These are phyloP conservation scores for Atalantia buxifolia DNA, from an alignment of 345 rosid species.

Conservation along the genomic window DNA sequence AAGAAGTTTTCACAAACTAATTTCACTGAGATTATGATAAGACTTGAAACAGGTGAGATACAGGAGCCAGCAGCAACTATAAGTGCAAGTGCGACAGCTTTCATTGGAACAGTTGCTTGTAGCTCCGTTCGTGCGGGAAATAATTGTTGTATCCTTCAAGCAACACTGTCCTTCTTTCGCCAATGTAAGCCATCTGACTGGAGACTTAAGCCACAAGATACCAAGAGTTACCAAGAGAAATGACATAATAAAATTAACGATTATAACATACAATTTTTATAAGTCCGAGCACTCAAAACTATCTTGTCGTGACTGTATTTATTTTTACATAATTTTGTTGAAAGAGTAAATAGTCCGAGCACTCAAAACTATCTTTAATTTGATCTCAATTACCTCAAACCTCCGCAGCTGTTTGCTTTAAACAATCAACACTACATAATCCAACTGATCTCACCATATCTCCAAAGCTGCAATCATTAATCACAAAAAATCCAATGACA, in stretches of 20 bases:
- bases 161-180: not conserved
- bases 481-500: not conserved
- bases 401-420: constrained; percentile 49
- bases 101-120: not conserved
- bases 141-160: not conserved
- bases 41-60: not conserved
- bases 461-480: constrained; percentile 49
- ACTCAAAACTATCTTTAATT: too few species aligned
- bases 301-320: too few species aligned
- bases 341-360: not conserved
- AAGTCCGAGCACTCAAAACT: too few species aligned
- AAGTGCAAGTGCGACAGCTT: not conserved
- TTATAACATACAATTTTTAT: too few species aligned
- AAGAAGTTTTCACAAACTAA: not conserved
- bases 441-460: constrained; percentile 82
- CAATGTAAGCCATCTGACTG: not conserved
- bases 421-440: constrained; percentile 70
- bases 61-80: not conserved
- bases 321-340: too few species aligned
- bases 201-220: not conserved
- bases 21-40: not conserved
- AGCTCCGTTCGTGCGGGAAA: not conserved
- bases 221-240: not conserved
- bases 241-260: not conserved
- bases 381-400: constrained; percentile 20